These are phyloP conservation scores for Marchantia paleacea DNA, from an alignment of 225 moss, liverwort and hornwort genomes.

Conservation along the genomic window DNA sequence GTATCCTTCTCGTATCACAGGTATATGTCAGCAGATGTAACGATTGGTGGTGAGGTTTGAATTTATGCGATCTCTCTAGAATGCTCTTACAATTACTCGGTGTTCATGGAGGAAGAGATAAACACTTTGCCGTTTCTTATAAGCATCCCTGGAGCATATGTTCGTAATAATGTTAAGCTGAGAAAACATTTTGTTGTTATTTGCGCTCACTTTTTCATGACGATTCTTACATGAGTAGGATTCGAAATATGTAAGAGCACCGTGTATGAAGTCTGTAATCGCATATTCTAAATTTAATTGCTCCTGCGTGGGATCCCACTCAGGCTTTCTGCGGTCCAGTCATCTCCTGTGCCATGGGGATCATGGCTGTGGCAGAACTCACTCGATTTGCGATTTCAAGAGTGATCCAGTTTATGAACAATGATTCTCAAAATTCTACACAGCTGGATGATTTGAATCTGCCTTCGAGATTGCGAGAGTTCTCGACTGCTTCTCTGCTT, in stretches of 20 bases:
- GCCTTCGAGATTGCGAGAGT: slow-evolving; percentile 50
- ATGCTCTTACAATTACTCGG: not conserved
- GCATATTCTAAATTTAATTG: not conserved
- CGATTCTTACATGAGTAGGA: not conserved
- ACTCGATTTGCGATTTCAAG: slow-evolving; percentile 44
- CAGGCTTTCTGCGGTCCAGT: slow-evolving; percentile 81
- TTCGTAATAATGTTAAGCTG: not conserved
- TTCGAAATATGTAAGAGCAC: not conserved
- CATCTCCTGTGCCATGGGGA: slow-evolving; percentile 63
- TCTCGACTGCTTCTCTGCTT: slow-evolving; percentile 70
- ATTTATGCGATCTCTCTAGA: not conserved
- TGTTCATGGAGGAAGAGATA: not conserved
- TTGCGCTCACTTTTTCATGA: too few species aligned
- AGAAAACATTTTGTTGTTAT: too few species aligned
- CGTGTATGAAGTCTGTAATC: not conserved
- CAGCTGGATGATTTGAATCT: slow-evolving; percentile 27
- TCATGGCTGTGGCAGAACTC: slow-evolving; percentile 66
- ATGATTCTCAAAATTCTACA: slow-evolving; percentile 24
- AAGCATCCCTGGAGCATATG: not conserved
- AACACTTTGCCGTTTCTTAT: not conserved
- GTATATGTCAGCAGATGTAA: slow-evolving; percentile 25
- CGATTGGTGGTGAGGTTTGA: not conserved
- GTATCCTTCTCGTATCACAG: slow-evolving; percentile 73
- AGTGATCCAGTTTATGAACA: slow-evolving; percentile 34
- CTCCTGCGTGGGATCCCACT: not conserved